A percentile compares a stretch with the other conserved stretches of the same genome.
Evolutionary conservation across 2,329 filamentous ascomycete genomes (phyloP).

Genomic region (Alternaria novae-zelandiae): DNA sequence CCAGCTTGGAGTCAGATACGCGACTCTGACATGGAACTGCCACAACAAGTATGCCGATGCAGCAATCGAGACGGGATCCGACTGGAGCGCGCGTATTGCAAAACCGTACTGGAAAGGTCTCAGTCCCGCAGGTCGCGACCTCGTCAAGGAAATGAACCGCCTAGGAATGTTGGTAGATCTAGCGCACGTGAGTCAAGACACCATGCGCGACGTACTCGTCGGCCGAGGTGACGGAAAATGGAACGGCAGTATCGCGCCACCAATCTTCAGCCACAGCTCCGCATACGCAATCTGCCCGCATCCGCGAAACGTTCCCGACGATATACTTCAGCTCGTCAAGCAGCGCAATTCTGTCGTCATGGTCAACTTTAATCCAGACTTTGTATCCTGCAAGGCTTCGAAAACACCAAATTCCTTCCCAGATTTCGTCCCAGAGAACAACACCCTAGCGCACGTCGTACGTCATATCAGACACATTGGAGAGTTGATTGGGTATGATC

Average conservation of each 20-base stretch:
- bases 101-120: conserved; percentile 74
- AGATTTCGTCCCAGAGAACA: conserved; percentile 69
- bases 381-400: conserved; percentile 75
- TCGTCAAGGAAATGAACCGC: conserved; percentile 91
- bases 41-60: conserved; percentile 90
- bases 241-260: conserved; percentile 76
- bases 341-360: conserved; percentile 78
- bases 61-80: conserved; percentile 65
- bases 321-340: conserved; percentile 79
- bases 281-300: conserved; percentile 83
- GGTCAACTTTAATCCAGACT: conserved; percentile 86
- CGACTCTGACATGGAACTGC: conserved; percentile 91
- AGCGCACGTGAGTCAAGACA: conserved; percentile 77
- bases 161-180: conserved; percentile 94
- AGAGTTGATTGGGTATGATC: conserved; percentile 79
- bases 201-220: conserved; percentile 82
- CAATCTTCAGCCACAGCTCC: conserved; percentile 90
- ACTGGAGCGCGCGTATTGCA: conserved; percentile 47
- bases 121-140: conserved; percentile 68
- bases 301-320: conserved; percentile 87
- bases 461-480: conserved; percentile 85
- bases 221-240: conserved; percentile 60
- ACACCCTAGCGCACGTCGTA: conserved; percentile 78
- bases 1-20: conserved; percentile 81
- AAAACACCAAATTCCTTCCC: conserved; percentile 70